These are phyloP conservation scores for Wallacemonas rigidus DNA, from an alignment of 208 protist genomes.

Conservation along the genomic window DNA sequence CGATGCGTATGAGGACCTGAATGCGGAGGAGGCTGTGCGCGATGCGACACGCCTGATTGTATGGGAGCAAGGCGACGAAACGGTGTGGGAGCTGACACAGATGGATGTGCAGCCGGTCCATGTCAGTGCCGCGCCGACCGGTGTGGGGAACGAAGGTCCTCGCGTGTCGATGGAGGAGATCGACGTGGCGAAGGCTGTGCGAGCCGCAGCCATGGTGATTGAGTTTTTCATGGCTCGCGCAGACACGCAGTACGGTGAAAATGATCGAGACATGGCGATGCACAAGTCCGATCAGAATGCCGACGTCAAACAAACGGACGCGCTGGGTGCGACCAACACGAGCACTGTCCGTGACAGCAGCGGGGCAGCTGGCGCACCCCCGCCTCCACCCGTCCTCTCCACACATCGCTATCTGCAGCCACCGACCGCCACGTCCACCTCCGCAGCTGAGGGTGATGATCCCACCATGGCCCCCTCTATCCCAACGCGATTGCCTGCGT, in stretches of 20 bases:
- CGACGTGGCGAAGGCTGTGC: constrained; percentile 36
- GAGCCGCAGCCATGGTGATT: constrained; percentile 26
- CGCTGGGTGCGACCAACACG: too few species aligned
- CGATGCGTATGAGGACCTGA: constrained; percentile 3
- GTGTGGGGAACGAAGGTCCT: background rate
- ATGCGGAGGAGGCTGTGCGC: background rate
- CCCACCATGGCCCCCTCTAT: background rate
- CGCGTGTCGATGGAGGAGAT: constrained; percentile 40
- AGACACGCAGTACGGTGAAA: background rate
- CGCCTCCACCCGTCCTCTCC: background rate
- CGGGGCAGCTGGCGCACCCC: background rate
- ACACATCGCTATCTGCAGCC: constrained; percentile 14
- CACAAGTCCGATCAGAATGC: too few species aligned
- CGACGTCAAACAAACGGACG: background rate
- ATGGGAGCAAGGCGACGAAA: constrained; percentile 32
- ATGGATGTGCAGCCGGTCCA: constrained; percentile 30
- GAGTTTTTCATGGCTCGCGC: constrained; percentile 21
- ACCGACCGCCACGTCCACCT: background rate
- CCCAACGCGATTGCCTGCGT: background rate
- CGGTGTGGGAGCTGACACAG: constrained; percentile 38
- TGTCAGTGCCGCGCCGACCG: constrained; percentile 16
- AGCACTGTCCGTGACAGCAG: too few species aligned
- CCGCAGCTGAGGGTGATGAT: background rate
- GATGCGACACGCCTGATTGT: constrained; percentile 22
- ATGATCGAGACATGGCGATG: too few species aligned